Evolutionary conservation across 495 filamentous ascomycete genomes (phyloP).

Genomic region (Hypomontagnella monticulosa): DNA sequence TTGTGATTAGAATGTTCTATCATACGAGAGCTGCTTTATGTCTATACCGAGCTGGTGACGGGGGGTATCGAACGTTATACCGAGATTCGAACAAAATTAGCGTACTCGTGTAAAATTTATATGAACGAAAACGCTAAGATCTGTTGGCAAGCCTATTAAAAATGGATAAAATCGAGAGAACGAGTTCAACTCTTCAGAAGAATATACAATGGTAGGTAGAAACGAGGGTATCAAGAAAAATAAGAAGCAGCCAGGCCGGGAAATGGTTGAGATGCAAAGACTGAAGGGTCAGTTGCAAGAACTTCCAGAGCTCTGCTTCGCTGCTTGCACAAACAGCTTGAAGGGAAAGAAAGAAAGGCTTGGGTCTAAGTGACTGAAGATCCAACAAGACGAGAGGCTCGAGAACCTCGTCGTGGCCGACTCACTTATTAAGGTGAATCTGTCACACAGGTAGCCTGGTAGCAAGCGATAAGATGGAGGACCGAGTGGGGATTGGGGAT

Average conservation of each 20-base stretch:
- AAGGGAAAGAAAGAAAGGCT: slow-evolving; percentile 46
- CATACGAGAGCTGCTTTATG: background rate
- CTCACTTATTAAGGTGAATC: slow-evolving; percentile 34
- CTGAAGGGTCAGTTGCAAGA: slow-evolving; percentile 50
- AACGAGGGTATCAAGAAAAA: slow-evolving; percentile 30
- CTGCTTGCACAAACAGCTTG: slow-evolving; percentile 40
- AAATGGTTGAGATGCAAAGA: slow-evolving; percentile 29
- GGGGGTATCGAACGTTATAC: too few species aligned
- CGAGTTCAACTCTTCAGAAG: slow-evolving; percentile 26
- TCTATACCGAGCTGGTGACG: too few species aligned
- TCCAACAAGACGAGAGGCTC: slow-evolving; percentile 33
- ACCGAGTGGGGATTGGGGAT: slow-evolving; percentile 32
- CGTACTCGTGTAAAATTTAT: slow-evolving; percentile 7
- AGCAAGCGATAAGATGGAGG: slow-evolving; percentile 31
- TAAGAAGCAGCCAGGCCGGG: slow-evolving; percentile 21
- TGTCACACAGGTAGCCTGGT: too few species aligned
- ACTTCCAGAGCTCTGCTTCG: slow-evolving; percentile 64
- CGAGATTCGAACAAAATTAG: slow-evolving; percentile 5
- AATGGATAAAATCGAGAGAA: slow-evolving; percentile 21
- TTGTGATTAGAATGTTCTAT: background rate
- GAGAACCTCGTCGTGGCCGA: slow-evolving; percentile 16
- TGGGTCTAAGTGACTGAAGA: slow-evolving; percentile 57
- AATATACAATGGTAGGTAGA: slow-evolving; percentile 33
- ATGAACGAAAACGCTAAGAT: slow-evolving; percentile 2
- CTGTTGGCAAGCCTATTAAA: slow-evolving; percentile 27